Evolutionary conservation across 805 yeast genomes (phyloP).

Genomic region (Hanseniaspora pseudoguilliermondii): DNA sequence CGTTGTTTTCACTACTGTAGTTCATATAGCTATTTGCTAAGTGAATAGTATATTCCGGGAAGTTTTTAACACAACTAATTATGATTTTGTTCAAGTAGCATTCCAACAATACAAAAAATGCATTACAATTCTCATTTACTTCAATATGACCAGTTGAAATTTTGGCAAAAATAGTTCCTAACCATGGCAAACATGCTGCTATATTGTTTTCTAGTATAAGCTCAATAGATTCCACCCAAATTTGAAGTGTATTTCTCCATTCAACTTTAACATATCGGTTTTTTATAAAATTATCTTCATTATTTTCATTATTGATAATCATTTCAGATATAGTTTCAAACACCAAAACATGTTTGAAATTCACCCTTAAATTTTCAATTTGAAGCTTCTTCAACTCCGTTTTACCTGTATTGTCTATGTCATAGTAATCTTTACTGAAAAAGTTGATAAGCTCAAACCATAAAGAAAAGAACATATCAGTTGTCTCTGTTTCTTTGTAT

Average conservation of each 20-base stretch:
- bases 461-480: conserved; percentile 7
- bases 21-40: conserved; percentile 2
- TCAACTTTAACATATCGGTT: not conserved
- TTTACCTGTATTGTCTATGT: not conserved
- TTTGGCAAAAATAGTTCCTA: conserved; percentile 6
- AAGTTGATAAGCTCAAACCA: conserved; percentile 10
- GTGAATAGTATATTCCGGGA: not conserved
- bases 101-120: conserved; percentile 2
- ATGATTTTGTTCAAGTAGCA: not conserved
- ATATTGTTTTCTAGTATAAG: not conserved
- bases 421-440: conserved; percentile 2
- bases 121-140: not conserved
- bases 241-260: not conserved
- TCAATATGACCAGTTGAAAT: conserved; percentile 1
- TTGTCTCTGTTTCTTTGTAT: not conserved
- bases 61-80: not conserved
- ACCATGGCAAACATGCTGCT: conserved; percentile 1
- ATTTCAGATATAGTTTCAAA: not conserved
- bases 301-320: not conserved
- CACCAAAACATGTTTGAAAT: not conserved
- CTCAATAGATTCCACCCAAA: not conserved
- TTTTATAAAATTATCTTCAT: not conserved
- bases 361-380: not conserved
- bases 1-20: conserved; percentile 1
- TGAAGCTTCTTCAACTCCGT: not conserved